phyloP scores from a whole-genome alignment of 257 asterid genomes.

The Lavandula angustifolia region DNA sequence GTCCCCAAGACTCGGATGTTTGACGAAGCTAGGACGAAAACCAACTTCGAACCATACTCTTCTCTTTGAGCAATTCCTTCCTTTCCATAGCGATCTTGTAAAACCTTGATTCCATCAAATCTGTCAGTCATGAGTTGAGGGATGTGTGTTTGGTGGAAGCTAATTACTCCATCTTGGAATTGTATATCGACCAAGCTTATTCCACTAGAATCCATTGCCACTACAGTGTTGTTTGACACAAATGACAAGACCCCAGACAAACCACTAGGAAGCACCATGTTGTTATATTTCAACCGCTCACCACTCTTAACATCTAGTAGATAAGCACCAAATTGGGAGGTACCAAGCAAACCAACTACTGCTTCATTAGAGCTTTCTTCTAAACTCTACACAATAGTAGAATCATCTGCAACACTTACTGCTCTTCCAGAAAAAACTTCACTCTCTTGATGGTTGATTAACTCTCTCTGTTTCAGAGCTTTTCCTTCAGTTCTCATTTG shows the following conservation, averaged over 20 bases:
- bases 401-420: slow-evolving; percentile 26
- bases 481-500: slow-evolving; percentile 36
- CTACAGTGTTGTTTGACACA: slow-evolving; percentile 58
- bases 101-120: no score
- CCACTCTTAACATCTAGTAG: slow-evolving; percentile 68
- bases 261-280: slow-evolving; percentile 52
- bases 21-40: no score
- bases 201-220: slow-evolving; percentile 76
- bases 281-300: slow-evolving; percentile 61
- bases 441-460: slow-evolving; percentile 12
- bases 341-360: slow-evolving; percentile 60
- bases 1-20: no score
- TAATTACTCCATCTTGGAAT: slow-evolving; percentile 69
- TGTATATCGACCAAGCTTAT: slow-evolving; percentile 53
- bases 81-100: no score
- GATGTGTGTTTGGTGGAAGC: slow-evolving; percentile 54
- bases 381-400: slow-evolving; percentile 31
- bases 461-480: slow-evolving; percentile 35
- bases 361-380: slow-evolving; percentile 37
- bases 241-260: slow-evolving; percentile 83
- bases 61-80: no score
- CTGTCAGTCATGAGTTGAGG: slow-evolving; percentile 69
- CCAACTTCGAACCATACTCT: no score
- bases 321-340: slow-evolving; percentile 57
- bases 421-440: slow-evolving; percentile 27